These are phyloP conservation scores for Apiospora marii DNA, from an alignment of 2,329 filamentous ascomycete species.

Conservation along the genomic window DNA sequence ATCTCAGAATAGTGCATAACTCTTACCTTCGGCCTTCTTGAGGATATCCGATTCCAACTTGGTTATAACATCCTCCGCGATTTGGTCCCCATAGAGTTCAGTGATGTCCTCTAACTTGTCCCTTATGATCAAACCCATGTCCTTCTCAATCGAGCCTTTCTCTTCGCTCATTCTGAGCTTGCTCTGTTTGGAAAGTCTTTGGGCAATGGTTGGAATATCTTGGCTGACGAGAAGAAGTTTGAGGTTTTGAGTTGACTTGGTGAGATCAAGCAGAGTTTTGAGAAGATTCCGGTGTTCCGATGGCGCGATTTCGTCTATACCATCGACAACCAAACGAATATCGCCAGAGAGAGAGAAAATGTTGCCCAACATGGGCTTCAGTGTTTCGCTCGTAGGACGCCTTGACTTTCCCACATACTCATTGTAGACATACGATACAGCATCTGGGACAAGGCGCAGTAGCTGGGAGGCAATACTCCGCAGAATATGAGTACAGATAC, in stretches of 20 bases:
- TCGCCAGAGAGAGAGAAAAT: background rate
- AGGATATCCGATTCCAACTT: background rate
- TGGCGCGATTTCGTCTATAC: background rate
- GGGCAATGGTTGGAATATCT: background rate
- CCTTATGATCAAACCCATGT: background rate
- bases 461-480: background rate
- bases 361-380: background rate
- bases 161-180: background rate
- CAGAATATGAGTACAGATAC: background rate
- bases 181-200: background rate
- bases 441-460: background rate
- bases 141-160: background rate
- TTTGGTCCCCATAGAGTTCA: too few relatives aligned
- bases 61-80: too few relatives aligned
- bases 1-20: too few relatives aligned
- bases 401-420: background rate
- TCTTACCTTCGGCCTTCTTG: background rate
- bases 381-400: background rate
- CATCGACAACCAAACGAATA: background rate
- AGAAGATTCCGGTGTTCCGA: background rate
- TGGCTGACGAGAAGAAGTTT: background rate
- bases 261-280: background rate
- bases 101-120: background rate
- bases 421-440: background rate
- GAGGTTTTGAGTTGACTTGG: background rate